Evolutionary conservation across 2,329 filamentous ascomycete species (phyloP).

Genomic region (Alternaria atra): DNA sequence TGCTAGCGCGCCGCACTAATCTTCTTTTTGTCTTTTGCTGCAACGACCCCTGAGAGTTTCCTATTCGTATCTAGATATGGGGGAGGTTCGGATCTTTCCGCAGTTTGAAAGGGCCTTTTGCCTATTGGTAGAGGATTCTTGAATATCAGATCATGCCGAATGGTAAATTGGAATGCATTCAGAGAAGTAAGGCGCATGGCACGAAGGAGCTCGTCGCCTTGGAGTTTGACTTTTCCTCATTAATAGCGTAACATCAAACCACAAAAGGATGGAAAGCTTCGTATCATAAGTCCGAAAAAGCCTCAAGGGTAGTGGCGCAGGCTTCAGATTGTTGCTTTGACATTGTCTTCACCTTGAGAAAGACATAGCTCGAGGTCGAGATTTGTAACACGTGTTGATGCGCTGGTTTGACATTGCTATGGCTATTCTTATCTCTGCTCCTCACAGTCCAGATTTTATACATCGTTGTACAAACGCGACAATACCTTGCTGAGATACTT

Average conservation of each 20-base stretch:
- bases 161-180: neutral
- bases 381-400: neutral
- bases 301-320: neutral
- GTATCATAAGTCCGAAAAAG: neutral
- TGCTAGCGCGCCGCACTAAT: neutral
- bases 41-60: neutral
- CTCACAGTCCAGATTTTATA: neutral
- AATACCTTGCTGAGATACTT: neutral
- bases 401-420: neutral
- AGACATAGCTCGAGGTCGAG: neutral
- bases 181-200: neutral
- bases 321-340: neutral
- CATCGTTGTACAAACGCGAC: neutral
- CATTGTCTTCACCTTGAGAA: neutral
- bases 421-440: neutral
- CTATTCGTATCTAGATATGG: neutral
- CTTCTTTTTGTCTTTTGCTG: neutral
- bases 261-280: neutral
- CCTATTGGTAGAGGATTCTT: neutral
- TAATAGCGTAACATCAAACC: neutral
- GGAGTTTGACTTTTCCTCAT: neutral
- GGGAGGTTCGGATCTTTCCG: neutral
- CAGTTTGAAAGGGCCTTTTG: slow-evolving; percentile 3
- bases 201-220: neutral
- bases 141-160: neutral